Percentiles rank a stretch among this genome's conserved stretches.
These are phyloP conservation scores for Colletotrichum tabaci DNA, from an alignment of 2,329 filamentous ascomycete species.

Conservation along the genomic window DNA sequence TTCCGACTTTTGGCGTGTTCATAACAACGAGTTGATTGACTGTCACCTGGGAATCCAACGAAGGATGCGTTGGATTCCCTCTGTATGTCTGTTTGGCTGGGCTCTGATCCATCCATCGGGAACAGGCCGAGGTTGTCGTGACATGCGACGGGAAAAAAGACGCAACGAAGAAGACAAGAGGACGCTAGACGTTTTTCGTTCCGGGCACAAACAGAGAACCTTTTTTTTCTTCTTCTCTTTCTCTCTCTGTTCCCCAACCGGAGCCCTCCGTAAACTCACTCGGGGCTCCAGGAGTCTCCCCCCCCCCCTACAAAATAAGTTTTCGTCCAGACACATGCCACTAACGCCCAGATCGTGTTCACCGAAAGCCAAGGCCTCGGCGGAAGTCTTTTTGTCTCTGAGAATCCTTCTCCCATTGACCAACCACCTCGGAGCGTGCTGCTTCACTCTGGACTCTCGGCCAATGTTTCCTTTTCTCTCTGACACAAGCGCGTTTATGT, in stretches of 20 bases:
- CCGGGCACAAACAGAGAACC: too few relatives aligned
- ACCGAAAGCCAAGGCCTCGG: conserved; percentile 25
- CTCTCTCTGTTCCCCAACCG: too few relatives aligned
- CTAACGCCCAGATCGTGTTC: neutral
- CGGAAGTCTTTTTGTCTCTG: conserved; percentile 25
- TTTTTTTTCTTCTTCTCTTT: neutral
- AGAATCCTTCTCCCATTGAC: conserved; percentile 16
- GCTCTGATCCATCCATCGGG: too few relatives aligned
- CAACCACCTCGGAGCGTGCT: conserved; percentile 6
- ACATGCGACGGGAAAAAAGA: neutral
- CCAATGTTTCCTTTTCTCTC: neutral
- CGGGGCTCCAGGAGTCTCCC: neutral
- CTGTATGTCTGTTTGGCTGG: too few relatives aligned
- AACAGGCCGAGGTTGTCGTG: neutral
- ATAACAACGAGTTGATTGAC: too few relatives aligned
- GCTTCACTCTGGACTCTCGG: conserved; percentile 1
- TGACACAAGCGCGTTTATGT: neutral
- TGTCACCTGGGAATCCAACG: too few relatives aligned
- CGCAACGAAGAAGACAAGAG: neutral
- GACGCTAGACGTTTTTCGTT: too few relatives aligned
- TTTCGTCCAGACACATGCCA: neutral
- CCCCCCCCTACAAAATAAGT: neutral
- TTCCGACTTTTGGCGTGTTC: too few relatives aligned
- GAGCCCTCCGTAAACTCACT: neutral
- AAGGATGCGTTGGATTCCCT: too few relatives aligned